A percentile compares a stretch with the other conserved stretches of the same genome.
phyloP scores from a whole-genome alignment of 495 filamentous ascomycete species.

The Xylaria scruposa region DNA sequence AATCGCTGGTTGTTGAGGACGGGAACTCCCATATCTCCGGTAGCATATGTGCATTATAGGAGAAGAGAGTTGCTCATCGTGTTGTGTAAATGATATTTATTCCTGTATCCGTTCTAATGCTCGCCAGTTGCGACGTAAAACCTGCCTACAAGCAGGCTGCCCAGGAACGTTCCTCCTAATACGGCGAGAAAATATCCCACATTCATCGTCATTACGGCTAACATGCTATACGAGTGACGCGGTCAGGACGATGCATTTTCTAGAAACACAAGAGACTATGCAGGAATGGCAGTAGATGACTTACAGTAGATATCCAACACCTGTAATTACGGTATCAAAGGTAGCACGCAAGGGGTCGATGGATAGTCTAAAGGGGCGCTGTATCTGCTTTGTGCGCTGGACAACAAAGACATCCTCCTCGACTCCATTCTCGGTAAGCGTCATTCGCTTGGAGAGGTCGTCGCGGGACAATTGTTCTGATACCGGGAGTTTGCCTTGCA shows the following conservation, averaged over 20 bases:
- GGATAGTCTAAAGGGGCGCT: conserved; percentile 76
- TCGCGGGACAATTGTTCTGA: conserved; percentile 58
- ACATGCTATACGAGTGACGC: conserved; percentile 68
- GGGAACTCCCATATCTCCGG: background rate
- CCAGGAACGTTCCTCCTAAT: conserved; percentile 81
- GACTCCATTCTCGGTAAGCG: conserved; percentile 69
- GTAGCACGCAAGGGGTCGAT: conserved; percentile 77
- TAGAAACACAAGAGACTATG: conserved; percentile 9
- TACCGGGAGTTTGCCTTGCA: conserved; percentile 67
- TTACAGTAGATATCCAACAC: conserved; percentile 88
- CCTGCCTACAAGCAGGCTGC: conserved; percentile 80
- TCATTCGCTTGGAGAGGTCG: conserved; percentile 63
- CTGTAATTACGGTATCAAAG: conserved; percentile 71
- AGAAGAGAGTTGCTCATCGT: background rate
- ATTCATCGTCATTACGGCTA: conserved; percentile 98
- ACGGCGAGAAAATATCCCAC: conserved; percentile 94
- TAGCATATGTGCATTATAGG: background rate
- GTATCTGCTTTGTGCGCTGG: conserved; percentile 51
- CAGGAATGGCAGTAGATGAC: conserved; percentile 43
- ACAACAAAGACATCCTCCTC: conserved; percentile 79
- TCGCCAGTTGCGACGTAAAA: conserved; percentile 49
- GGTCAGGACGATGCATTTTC: conserved; percentile 24
- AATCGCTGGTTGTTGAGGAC: background rate
- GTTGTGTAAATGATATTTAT: conserved; percentile 11
- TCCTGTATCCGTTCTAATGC: background rate